phyloP scores from a whole-genome alignment of 1,284 basidiomycete species.

The Moniliophthora roreri region DNA sequence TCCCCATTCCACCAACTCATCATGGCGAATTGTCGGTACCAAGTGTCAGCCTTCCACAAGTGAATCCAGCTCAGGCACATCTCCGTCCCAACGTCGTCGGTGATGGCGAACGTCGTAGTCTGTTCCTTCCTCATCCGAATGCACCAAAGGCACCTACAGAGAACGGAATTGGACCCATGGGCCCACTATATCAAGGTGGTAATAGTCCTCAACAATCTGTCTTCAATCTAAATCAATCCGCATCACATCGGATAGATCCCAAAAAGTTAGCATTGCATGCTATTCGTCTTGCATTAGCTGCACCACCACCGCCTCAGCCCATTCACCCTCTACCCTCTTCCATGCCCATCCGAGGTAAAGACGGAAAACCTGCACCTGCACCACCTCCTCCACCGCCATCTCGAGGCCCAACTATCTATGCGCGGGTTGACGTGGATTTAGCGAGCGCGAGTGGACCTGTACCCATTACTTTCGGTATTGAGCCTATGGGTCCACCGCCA shows the following conservation, averaged over 20 bases:
- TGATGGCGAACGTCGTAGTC: constrained; percentile 38
- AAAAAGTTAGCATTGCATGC: constrained; percentile 21
- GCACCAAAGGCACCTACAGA: constrained; percentile 57
- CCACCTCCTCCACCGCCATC: constrained; percentile 7
- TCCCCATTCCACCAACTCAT: constrained; percentile 15
- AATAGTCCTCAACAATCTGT: constrained; percentile 17
- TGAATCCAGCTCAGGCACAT: constrained; percentile 31
- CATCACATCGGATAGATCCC: constrained; percentile 3
- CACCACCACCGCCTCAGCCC: constrained; percentile 20
- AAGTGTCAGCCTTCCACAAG: constrained; percentile 20
- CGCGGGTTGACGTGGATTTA: constrained; percentile 55
- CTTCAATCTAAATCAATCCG: constrained; percentile 12
- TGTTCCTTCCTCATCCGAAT: constrained; percentile 73
- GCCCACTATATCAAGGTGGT: constrained; percentile 34
- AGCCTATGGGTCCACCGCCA: constrained; percentile 36
- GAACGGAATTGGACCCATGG: constrained; percentile 52
- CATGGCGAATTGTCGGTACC: constrained; percentile 14
- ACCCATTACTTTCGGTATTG: constrained; percentile 60
- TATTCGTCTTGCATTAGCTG: constrained; percentile 30
- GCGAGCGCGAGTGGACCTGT: constrained; percentile 56
- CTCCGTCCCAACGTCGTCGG: constrained; percentile 19
- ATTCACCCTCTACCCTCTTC: constrained; percentile 13
- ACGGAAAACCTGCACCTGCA: constrained; percentile 14
- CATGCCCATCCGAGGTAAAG: constrained; percentile 9
- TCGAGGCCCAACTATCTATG: constrained; percentile 62